Evolutionary conservation across 2,329 filamentous ascomycete genomes (phyloP).

Genomic region (Fusarium xyrophilum): DNA sequence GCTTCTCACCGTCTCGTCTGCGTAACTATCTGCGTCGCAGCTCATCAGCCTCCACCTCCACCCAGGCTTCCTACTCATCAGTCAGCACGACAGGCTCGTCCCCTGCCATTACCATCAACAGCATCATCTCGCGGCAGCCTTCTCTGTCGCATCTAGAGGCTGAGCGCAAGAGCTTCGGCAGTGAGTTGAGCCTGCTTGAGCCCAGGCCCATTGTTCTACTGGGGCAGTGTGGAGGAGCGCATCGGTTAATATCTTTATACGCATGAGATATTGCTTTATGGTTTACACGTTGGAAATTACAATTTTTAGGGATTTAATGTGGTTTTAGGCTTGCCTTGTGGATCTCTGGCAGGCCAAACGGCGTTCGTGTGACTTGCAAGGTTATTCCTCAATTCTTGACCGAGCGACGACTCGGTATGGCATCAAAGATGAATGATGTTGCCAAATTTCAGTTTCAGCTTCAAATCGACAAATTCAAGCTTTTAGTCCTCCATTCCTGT

Average conservation of each 20-base stretch:
- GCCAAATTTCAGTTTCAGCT: constrained; percentile 13
- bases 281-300: neutral
- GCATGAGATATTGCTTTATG: constrained; percentile 1
- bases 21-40: constrained; percentile 62
- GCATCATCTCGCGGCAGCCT: constrained; percentile 64
- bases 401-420: constrained; percentile 8
- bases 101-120: constrained; percentile 61
- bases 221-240: constrained; percentile 68
- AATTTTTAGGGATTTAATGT: constrained; percentile 9
- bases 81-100: constrained; percentile 55
- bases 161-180: constrained; percentile 60
- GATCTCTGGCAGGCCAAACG: constrained; percentile 16
- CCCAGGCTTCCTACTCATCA: constrained; percentile 50
- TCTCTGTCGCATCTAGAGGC: constrained; percentile 65
- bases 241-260: constrained; percentile 49
- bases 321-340: constrained; percentile 16
- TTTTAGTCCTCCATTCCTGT: neutral
- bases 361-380: constrained; percentile 16
- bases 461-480: neutral
- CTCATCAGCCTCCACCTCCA: constrained; percentile 51
- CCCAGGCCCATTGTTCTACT: constrained; percentile 69
- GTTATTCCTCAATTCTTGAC: constrained; percentile 18
- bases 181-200: constrained; percentile 64
- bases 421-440: constrained; percentile 12
- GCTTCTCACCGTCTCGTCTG: constrained; percentile 58